Conservation (phyloP, 2,329 filamentous ascomycete species). For the Orbilia ellipsospora region DNA sequence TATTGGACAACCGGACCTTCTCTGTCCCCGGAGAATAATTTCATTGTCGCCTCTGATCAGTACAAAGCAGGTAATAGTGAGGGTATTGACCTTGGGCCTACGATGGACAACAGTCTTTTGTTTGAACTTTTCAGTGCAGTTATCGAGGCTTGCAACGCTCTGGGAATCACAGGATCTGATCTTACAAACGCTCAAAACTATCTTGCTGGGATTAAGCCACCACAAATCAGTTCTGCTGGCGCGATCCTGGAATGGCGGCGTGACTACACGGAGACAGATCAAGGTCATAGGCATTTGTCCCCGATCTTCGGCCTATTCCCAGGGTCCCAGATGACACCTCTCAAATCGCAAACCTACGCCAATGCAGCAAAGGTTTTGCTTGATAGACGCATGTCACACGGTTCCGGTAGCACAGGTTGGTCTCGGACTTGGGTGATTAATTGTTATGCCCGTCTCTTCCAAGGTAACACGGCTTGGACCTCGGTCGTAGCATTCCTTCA, state of each 20-base stretch:
- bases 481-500: constrained; percentile 63
- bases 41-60: constrained; percentile 51
- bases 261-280: constrained; percentile 62
- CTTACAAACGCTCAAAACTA: constrained; percentile 54
- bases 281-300: constrained; percentile 67
- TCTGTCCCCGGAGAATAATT: constrained; percentile 62
- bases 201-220: constrained; percentile 48
- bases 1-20: constrained; percentile 62
- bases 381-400: constrained; percentile 60
- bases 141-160: constrained; percentile 30
- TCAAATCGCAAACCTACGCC: constrained; percentile 55
- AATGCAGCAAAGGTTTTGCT: constrained; percentile 59
- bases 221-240: constrained; percentile 57
- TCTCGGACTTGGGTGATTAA: constrained; percentile 67
- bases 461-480: constrained; percentile 61
- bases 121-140: constrained; percentile 60
- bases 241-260: constrained; percentile 60
- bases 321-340: constrained; percentile 62
- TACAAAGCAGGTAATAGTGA: constrained; percentile 61
- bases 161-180: constrained; percentile 17
- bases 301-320: constrained; percentile 67
- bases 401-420: constrained; percentile 67
- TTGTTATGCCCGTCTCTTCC: constrained; percentile 65
- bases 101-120: constrained; percentile 63
- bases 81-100: constrained; percentile 65